Percentiles rank a stretch among this genome's conserved stretches.
Evolutionary conservation across 306 rosid genomes (phyloP).

Genomic region (Cucumis cinereus): DNA sequence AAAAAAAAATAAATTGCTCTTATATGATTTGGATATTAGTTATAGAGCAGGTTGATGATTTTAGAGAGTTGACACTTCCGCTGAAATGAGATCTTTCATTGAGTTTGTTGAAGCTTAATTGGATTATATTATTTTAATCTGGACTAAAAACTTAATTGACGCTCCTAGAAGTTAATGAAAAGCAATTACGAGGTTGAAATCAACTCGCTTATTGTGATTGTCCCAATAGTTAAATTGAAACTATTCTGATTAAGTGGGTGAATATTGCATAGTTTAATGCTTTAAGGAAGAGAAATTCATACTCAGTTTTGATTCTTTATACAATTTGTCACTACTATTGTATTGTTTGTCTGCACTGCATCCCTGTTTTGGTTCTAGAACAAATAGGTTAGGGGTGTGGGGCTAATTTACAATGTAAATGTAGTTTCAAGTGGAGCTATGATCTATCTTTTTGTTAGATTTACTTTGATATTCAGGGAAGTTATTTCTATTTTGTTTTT

Average conservation of each 20-base stretch:
- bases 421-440: not conserved
- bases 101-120: not conserved
- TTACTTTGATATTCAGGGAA: slow-evolving; percentile 9
- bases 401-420: not conserved
- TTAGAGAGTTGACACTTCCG: not conserved
- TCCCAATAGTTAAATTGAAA: not conserved
- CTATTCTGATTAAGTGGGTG: not conserved
- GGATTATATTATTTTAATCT: not conserved
- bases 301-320: not conserved
- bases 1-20: no score
- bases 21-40: no score
- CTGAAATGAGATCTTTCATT: not conserved
- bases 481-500: slow-evolving; percentile 2
- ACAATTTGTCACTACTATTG: not conserved
- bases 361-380: not conserved
- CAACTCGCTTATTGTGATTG: not conserved
- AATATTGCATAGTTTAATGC: not conserved
- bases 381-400: not conserved
- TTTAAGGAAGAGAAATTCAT: not conserved
- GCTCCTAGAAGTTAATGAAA: not conserved
- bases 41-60: not conserved
- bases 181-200: not conserved
- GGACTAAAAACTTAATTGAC: not conserved
- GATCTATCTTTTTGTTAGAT: not conserved
- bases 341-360: not conserved